Conservation (phyloP, 139 green algal genomes). For the Astrephomene gubernaculifera region DNA sequence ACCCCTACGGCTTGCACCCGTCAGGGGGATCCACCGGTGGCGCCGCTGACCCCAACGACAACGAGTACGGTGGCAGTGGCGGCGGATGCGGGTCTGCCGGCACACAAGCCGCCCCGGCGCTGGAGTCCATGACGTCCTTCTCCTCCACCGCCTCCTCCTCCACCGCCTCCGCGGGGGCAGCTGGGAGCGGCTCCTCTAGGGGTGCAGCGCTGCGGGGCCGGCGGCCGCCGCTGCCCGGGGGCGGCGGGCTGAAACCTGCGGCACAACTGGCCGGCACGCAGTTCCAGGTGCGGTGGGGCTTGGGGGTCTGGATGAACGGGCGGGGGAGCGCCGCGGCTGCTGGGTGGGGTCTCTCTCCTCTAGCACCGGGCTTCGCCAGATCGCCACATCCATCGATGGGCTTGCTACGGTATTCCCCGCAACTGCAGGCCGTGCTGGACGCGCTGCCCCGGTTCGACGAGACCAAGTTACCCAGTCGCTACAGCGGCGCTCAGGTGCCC, state of each 20-base stretch:
- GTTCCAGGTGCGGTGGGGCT: constrained; percentile 19
- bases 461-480: constrained; percentile 26
- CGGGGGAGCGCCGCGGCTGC: too few species aligned
- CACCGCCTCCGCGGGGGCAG: neutral
- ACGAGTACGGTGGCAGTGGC: constrained; percentile 11
- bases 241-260: neutral
- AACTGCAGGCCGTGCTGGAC: constrained; percentile 36
- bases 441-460: constrained; percentile 33
- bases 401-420: too few species aligned
- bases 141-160: neutral
- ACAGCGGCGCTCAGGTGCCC: neutral
- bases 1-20: too few species aligned
- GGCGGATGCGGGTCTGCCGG: neutral
- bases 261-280: constrained; percentile 24
- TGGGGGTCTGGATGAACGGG: too few species aligned
- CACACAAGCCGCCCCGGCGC: too few species aligned
- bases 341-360: too few species aligned
- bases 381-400: too few species aligned
- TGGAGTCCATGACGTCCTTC: neutral
- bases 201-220: neutral
- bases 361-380: too few species aligned
- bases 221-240: constrained; percentile 4
- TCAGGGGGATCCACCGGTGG: too few species aligned
- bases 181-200: neutral
- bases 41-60: neutral